Evolutionary conservation across 2,329 filamentous ascomycete species (phyloP).

Genomic region (Basipetospora chlamydospora): DNA sequence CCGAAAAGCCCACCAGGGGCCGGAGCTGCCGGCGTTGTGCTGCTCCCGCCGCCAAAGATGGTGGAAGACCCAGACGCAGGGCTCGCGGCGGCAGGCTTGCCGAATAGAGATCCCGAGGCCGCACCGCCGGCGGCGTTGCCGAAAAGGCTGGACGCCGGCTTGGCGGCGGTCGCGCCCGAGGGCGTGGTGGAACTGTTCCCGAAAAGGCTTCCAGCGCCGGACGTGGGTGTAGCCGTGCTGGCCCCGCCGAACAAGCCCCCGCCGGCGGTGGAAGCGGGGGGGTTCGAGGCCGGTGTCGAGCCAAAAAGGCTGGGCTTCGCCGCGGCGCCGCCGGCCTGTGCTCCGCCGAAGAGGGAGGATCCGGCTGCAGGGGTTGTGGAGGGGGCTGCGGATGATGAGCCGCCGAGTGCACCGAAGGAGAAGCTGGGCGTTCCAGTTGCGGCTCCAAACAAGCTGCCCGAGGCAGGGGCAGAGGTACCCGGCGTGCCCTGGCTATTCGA

Average conservation of each 20-base stretch:
- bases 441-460: conserved; percentile 25
- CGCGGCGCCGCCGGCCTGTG: conserved; percentile 5
- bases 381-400: conserved; percentile 22
- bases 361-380: conserved; percentile 40
- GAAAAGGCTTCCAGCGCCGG: conserved; percentile 7
- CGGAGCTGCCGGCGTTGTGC: conserved; percentile 4
- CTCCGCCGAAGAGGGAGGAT: conserved; percentile 11
- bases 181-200: conserved; percentile 1
- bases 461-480: conserved; percentile 22
- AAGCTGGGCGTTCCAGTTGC: conserved; percentile 17
- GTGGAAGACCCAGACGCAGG: conserved; percentile 10
- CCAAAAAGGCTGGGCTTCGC: conserved; percentile 13
- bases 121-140: conserved; percentile 11
- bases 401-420: conserved; percentile 22
- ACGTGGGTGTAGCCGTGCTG: conserved; percentile 8
- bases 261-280: conserved; percentile 11
- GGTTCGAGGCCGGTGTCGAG: conserved; percentile 10
- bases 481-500: conserved; percentile 11
- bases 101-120: conserved; percentile 13
- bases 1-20: conserved; percentile 16
- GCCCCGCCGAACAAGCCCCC: conserved; percentile 3
- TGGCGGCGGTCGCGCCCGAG: background rate
- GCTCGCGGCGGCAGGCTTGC: conserved; percentile 9
- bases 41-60: conserved; percentile 11
- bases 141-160: conserved; percentile 10